Conservation (phyloP, 306 rosid species). For the Boehmeria nivea region DNA sequence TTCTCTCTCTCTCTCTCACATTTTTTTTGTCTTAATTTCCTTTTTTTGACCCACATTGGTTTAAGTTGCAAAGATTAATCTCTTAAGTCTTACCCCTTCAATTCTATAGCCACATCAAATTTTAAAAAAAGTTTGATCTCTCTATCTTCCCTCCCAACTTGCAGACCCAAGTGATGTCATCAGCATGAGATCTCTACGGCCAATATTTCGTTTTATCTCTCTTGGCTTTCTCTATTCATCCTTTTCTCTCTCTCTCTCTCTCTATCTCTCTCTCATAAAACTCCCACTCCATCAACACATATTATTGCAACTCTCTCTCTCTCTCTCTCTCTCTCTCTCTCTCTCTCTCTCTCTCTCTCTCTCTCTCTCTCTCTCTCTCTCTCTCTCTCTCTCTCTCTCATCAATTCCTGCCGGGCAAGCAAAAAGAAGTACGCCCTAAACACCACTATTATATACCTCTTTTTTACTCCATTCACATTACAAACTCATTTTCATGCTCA, state of each 20-base stretch:
- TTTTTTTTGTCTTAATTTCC: no score
- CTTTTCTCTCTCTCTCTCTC: not conserved
- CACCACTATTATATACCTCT: not conserved
- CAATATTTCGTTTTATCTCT: slow-evolving; percentile 17
- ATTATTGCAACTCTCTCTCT: no score
- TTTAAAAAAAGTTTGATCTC: not conserved
- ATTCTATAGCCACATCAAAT: not conserved
- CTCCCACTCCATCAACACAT: no score
- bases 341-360: slow-evolving; percentile 18
- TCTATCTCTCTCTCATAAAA: not conserved
- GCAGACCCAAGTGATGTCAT: slow-evolving; percentile 11
- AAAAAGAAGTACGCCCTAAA: slow-evolving; percentile 24
- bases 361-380: slow-evolving; percentile 4
- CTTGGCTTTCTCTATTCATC: slow-evolving; percentile 25
- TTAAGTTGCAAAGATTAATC: not conserved
- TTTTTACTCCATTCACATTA: slow-evolving; percentile 13
- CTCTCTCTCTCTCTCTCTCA: not conserved
- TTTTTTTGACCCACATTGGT: not conserved
- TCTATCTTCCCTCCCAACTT: slow-evolving; percentile 19
- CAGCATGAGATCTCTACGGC: slow-evolving; percentile 28
- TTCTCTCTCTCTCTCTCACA: no score
- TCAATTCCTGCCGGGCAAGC: slow-evolving; percentile 22
- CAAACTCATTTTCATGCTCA: not conserved
- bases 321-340: no score
- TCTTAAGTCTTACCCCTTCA: not conserved